Base-by-base conservation (phyloP, 2,329 filamentous ascomycete genomes). In the Phyllosticta ampelicida region DNA sequence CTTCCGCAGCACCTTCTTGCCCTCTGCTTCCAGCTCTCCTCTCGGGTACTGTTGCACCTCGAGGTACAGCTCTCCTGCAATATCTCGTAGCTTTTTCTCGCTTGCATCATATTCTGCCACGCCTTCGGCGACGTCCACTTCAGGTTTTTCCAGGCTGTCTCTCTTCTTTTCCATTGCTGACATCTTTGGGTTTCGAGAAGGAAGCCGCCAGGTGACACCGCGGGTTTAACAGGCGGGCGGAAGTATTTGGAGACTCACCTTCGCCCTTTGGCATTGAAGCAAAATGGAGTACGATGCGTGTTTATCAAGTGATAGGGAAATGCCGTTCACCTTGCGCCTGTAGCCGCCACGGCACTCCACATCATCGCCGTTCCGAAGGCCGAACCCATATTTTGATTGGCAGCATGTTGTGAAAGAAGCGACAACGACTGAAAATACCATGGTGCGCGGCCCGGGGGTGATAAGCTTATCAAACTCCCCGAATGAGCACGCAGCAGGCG, bases 61-160 rank as follows among this genome's bases (percentile, higher is more conserved):
- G 9, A 73, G 67, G 58, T 74, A 78, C n/a, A 77, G 64, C 20
- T 75, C 70, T 5, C 73, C 75, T 23, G 70, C 75, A 30, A 77
- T 77, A 62, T 78, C 75, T 49, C 65, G 67, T 67, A 71, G 48
- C 6, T 54, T 48, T n/a, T 58, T n/a, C 9, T 49, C 44, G 0
- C 16, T 19, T 8, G 52, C 48, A 2, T 20, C 56, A 5, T 51
- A 51, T 13, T 58, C 51, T 30, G 54, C 13, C 19, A 48, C 20
- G 11, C 56, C 56, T 20, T 58, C 56, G 5, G 56, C 51, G 9
- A 58, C 20, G 28, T 58, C 56, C 4, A 30, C 48, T 5, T 53
- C 55, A 26, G 55, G 55, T 13, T 26, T 26, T 1, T 36, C 36
- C 30, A 58, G 36, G 3, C 30, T 51, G 21, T 58, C 51, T 9